Conservation (phyloP, 2,329 filamentous ascomycete genomes). For the Xylariaceae sp. region DNA sequence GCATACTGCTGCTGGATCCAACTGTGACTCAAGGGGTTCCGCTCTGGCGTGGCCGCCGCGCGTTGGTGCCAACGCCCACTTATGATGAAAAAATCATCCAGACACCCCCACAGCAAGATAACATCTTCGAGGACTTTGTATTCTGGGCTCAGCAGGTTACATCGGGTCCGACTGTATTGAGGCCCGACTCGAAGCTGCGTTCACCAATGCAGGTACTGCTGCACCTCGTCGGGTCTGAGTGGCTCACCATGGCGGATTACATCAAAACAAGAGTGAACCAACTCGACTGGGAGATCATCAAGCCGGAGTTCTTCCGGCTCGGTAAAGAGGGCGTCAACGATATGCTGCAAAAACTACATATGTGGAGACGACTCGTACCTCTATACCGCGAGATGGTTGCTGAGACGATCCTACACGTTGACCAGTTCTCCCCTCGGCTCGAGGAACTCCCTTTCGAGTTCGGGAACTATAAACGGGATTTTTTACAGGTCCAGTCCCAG, state of each 20-base stretch:
- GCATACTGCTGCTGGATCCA: constrained; percentile 15
- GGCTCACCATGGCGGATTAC: constrained; percentile 28
- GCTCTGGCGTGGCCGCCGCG: constrained; percentile 28
- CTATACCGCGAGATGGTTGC: constrained; percentile 29
- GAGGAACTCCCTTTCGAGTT: constrained; percentile 4
- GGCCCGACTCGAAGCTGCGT: not conserved
- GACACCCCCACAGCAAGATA: constrained; percentile 3
- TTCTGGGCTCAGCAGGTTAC: constrained; percentile 24
- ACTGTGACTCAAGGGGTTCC: constrained; percentile 19
- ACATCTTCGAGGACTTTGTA: constrained; percentile 26
- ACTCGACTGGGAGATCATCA: constrained; percentile 28
- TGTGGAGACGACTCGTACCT: constrained; percentile 26
- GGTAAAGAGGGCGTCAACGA: constrained; percentile 20
- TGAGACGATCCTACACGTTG: constrained; percentile 19
- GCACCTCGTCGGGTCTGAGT: constrained; percentile 27
- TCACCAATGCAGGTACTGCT: constrained; percentile 24
- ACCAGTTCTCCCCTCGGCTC: constrained; percentile 11
- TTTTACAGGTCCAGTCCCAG: constrained; percentile 22
- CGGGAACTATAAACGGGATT: constrained; percentile 24
- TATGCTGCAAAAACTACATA: constrained; percentile 25
- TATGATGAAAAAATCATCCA: not conserved
- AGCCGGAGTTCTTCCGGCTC: constrained; percentile 21
- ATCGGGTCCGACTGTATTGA: too few relatives aligned
- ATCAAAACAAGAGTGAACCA: constrained; percentile 29
- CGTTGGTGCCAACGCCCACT: constrained; percentile 15